A percentile compares a stretch with the other conserved stretches of the same genome.
Evolutionary conservation across 768 basidiomycete species (phyloP).

Genomic region (Naganishia randhawae): DNA sequence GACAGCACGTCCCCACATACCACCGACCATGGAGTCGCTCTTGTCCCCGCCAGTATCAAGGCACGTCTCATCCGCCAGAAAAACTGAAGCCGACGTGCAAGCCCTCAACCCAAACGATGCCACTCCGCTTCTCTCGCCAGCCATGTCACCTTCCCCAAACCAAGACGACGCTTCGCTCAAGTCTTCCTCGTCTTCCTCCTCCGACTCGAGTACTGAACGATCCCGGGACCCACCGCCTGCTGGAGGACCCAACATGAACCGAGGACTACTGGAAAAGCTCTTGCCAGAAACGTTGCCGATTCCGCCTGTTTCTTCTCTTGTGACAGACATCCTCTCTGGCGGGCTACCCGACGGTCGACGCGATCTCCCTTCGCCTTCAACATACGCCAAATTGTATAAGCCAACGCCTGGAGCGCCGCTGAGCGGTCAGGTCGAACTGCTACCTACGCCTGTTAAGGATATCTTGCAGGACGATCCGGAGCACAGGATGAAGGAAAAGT

Average conservation of each 20-base stretch:
- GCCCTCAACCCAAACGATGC: neutral
- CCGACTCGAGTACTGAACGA: neutral
- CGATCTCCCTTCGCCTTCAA: conserved; percentile 3
- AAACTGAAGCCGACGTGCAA: neutral
- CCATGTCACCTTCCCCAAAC: neutral
- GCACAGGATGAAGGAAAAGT: neutral
- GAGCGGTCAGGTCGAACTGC: conserved; percentile 20
- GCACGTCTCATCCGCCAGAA: neutral
- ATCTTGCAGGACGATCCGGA: neutral
- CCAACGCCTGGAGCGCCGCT: conserved; percentile 25
- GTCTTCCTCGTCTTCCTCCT: conserved; percentile 6
- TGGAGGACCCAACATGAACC: conserved; percentile 12
- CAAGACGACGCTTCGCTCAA: neutral
- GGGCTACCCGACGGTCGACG: neutral
- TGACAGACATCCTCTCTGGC: neutral
- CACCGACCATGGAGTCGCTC: neutral
- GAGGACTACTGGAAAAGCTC: conserved; percentile 11
- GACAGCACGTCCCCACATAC: neutral
- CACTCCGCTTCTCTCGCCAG: conserved; percentile 4
- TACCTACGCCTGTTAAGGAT: conserved; percentile 11
- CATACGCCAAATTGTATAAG: conserved; percentile 10
- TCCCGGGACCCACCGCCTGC: conserved; percentile 1
- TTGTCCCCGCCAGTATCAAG: neutral
- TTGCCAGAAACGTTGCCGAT: conserved; percentile 10
- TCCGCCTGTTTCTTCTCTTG: conserved; percentile 5